Base-by-base conservation (phyloP, 441 rosid genomes). In the Isatis lusitanica region DNA sequence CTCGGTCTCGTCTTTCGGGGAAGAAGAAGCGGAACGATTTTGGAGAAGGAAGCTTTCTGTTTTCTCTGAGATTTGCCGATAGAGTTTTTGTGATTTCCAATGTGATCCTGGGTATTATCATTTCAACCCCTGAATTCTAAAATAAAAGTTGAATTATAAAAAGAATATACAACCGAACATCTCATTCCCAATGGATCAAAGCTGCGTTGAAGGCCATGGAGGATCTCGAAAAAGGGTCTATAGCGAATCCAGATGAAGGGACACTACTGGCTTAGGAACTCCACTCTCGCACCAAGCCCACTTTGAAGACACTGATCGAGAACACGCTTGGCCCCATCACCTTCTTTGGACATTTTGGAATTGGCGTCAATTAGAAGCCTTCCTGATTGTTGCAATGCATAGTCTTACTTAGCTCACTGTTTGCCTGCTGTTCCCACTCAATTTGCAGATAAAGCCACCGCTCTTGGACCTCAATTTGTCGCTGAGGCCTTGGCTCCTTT, bases 231-330 rank as follows among this genome's bases (percentile, higher is more conserved):
- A 95, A 87, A 39, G 98, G 98, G 7, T 85, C 99, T 72, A 89
- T 92, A 69, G 91, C 99, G 56, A 95, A 95, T 72, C 98, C 99
- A n/a, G 99, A 95, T 39, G 99, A 95, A 78, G 91, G 96, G n/a
- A 84, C 99, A 92, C 74, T 92, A 95, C 61, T 92, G 99, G 99
- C 74, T 95, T 63, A 83, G 99, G 78, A 83, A 88, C 77, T 74
- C 97, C 9, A 74, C 75, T 9, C 89, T 89, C 50, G 90, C 97
- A 7, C 97, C 98, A 0, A 90, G 76, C 62, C 87, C 4, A 78
- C 81, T 48, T 50, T 95, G 66, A 84, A 59, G 80, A 68, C 80
- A 36, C 89, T 88, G n/a, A n/a, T n/a, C n/a, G n/a, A n/a, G n/a
- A n/a, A 68, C 21, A 75, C 98, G 15, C 98, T 90, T 33, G 92